phyloP scores from a whole-genome alignment of 352 stramenopile genomes.

The Phytophthora gonapodyides region DNA sequence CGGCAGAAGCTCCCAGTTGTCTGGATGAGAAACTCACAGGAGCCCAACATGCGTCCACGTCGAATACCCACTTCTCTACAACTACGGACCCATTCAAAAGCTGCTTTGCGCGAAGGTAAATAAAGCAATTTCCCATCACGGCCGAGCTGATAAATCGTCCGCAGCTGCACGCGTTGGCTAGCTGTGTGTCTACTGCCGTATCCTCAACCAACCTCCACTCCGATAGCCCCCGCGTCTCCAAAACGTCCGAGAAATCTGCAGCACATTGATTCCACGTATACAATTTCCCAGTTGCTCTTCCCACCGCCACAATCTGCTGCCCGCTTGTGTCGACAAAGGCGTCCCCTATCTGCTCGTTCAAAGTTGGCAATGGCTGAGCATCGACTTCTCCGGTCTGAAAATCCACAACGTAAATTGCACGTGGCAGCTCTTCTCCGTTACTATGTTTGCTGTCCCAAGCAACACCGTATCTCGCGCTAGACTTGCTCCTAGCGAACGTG shows the following conservation, averaged over 20 bases:
- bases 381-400: constrained; percentile 21
- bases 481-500: constrained; percentile 5
- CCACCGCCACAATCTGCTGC: constrained; percentile 17
- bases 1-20: not conserved
- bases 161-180: constrained; percentile 2
- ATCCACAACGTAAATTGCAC: constrained; percentile 18
- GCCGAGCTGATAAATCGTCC: constrained; percentile 28
- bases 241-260: not conserved
- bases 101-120: constrained; percentile 14
- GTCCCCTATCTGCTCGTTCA: constrained; percentile 21
- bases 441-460: constrained; percentile 6
- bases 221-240: not conserved
- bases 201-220: constrained; percentile 16
- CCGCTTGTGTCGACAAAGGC: constrained; percentile 22
- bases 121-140: constrained; percentile 28
- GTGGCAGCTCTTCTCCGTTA: not conserved
- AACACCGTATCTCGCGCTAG: not conserved
- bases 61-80: constrained; percentile 32
- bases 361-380: not conserved
- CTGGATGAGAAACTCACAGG: constrained; percentile 18
- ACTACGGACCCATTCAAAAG: not conserved
- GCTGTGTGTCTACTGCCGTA: not conserved
- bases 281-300: constrained; percentile 10
- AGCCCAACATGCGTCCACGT: constrained; percentile 25
- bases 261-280: constrained; percentile 10